Evolutionary conservation across 306 rosid species (phyloP).

Genomic region (Spatholobus suberectus): DNA sequence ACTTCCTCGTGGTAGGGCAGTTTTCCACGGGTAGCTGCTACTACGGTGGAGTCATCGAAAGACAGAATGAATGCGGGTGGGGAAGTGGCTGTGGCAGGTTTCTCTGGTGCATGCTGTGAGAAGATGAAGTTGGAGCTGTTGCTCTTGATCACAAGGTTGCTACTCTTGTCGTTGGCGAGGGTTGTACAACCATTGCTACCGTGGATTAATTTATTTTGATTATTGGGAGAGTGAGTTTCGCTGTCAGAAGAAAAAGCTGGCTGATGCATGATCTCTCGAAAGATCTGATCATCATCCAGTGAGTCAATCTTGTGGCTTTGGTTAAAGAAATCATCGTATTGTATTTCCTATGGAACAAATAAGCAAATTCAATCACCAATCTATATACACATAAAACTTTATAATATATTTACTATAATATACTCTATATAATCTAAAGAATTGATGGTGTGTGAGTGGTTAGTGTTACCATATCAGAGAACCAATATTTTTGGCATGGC

Average conservation of each 20-base stretch:
- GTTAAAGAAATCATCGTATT: slow-evolving; percentile 30
- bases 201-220: not conserved
- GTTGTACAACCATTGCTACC: not conserved
- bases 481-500: slow-evolving; percentile 40
- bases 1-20: not conserved
- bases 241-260: slow-evolving; percentile 37
- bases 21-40: slow-evolving; percentile 8
- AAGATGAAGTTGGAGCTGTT: slow-evolving; percentile 1
- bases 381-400: not conserved
- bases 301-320: slow-evolving; percentile 18
- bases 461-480: slow-evolving; percentile 39
- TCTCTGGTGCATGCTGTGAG: slow-evolving; percentile 19
- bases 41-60: slow-evolving; percentile 24
- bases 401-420: not conserved
- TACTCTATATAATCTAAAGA: not conserved
- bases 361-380: not conserved
- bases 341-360: slow-evolving; percentile 21
- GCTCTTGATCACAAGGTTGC: not conserved
- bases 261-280: slow-evolving; percentile 34
- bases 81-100: not conserved
- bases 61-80: slow-evolving; percentile 32
- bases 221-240: slow-evolving; percentile 13
- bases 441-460: not conserved
- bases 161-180: not conserved
- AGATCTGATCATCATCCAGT: slow-evolving; percentile 21